phyloP scores from a whole-genome alignment of 148 eudicot species.

The Salicornia ramosissima region DNA sequence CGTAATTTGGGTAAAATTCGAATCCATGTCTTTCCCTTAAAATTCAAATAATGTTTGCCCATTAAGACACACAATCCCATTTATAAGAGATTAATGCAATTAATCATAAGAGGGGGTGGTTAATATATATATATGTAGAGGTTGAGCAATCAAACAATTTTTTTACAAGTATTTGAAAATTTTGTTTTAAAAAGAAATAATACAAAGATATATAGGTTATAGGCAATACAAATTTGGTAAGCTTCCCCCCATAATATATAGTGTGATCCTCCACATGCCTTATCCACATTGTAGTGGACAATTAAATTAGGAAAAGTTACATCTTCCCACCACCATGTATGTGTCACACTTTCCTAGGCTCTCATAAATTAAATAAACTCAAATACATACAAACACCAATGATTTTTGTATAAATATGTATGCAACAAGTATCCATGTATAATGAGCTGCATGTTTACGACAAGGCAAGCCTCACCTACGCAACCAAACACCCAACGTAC shows the following conservation, averaged over 20 bases:
- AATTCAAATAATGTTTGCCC: too few species aligned
- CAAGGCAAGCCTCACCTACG: constrained; percentile 20
- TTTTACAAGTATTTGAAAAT: too few species aligned
- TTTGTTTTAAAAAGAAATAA: too few species aligned
- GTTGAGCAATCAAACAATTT: background rate
- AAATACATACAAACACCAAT: background rate
- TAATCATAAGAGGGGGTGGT: background rate
- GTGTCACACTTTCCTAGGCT: constrained; percentile 17
- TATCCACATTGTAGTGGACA: constrained; percentile 28
- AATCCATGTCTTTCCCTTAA: too few species aligned
- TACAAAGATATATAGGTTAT: background rate
- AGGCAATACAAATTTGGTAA: constrained; percentile 20
- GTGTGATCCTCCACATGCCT: constrained; percentile 27
- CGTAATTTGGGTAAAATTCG: too few species aligned
- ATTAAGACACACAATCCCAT: too few species aligned
- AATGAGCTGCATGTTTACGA: constrained; percentile 24
- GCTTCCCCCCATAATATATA: constrained; percentile 14
- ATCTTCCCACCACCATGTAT: constrained; percentile 25
- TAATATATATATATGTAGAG: too few species aligned
- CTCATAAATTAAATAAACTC: background rate
- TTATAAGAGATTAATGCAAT: background rate
- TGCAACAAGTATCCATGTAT: background rate
- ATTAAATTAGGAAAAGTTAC: constrained; percentile 26
- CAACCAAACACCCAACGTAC: constrained; percentile 21
- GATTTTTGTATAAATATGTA: background rate